A percentile compares a stretch with the other conserved stretches of the same genome.
Evolutionary conservation across 2,329 filamentous ascomycete genomes (phyloP).

Genomic region (Colletotrichum spinosum): DNA sequence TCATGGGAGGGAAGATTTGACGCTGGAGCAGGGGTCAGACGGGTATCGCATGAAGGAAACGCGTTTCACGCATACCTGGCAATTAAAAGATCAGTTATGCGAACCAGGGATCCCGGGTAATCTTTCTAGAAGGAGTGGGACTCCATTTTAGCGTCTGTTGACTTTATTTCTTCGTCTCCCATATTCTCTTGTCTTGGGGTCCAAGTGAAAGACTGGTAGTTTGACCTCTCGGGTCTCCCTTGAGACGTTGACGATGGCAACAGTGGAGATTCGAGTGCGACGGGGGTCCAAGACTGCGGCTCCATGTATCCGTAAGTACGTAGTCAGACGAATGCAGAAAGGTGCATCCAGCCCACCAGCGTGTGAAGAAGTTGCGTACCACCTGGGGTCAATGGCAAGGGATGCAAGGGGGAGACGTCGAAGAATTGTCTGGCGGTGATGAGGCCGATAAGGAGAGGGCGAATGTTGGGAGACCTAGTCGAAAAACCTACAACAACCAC

Average conservation of each 20-base stretch:
- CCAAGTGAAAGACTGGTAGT: neutral
- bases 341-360: neutral
- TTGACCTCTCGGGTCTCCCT: neutral
- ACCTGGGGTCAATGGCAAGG: no score
- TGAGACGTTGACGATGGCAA: no score
- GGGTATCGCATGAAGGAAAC: constrained; percentile 57
- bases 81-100: constrained; percentile 63
- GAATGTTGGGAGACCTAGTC: no score
- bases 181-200: constrained; percentile 2
- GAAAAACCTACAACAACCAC: no score
- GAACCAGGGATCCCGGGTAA: constrained; percentile 43
- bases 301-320: no score
- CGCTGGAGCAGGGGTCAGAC: constrained; percentile 40
- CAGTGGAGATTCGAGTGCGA: no score
- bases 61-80: constrained; percentile 57
- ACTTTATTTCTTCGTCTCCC: constrained; percentile 33
- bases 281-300: no score
- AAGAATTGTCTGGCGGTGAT: no score
- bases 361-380: neutral
- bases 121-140: constrained; percentile 51
- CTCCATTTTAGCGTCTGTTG: constrained; percentile 48
- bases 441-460: no score
- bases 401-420: no score
- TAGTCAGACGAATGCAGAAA: neutral
- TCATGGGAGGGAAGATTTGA: constrained; percentile 27